Conservation (phyloP, 176 grass and related monocot species). For the Avena insularis region DNA sequence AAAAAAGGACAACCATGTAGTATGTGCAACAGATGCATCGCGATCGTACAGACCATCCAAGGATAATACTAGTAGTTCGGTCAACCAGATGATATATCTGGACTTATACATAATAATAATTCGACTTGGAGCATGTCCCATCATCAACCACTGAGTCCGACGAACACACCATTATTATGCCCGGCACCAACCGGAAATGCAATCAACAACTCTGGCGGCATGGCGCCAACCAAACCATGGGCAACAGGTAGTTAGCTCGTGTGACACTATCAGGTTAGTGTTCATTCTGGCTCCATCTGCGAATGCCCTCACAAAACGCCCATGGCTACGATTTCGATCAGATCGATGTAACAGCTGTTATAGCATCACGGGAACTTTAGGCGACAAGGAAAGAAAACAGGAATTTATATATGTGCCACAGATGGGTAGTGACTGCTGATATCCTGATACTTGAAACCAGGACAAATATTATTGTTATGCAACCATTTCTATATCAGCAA, state of each 20-base stretch:
- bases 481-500: slow-evolving; percentile 64
- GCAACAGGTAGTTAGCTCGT: background rate
- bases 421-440: background rate
- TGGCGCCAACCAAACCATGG: slow-evolving; percentile 8
- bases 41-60: slow-evolving; percentile 7
- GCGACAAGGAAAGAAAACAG: background rate
- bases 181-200: slow-evolving; percentile 46
- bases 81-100: slow-evolving; percentile 29
- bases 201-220: slow-evolving; percentile 33
- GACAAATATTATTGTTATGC: background rate
- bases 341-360: background rate
- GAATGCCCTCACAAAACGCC: background rate
- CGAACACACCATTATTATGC: slow-evolving; percentile 42
- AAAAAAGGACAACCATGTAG: background rate
- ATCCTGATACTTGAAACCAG: background rate
- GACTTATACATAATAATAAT: slow-evolving; percentile 16
- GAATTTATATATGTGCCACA: background rate
- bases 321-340: background rate
- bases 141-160: slow-evolving; percentile 12
- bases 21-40: background rate
- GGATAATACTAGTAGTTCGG: background rate
- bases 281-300: background rate
- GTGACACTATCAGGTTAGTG: background rate
- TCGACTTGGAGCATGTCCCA: slow-evolving; percentile 27
- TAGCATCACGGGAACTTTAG: background rate